Evolutionary conservation across 73 alveolate genomes (phyloP).

Genomic region (Breviolum minutum): DNA sequence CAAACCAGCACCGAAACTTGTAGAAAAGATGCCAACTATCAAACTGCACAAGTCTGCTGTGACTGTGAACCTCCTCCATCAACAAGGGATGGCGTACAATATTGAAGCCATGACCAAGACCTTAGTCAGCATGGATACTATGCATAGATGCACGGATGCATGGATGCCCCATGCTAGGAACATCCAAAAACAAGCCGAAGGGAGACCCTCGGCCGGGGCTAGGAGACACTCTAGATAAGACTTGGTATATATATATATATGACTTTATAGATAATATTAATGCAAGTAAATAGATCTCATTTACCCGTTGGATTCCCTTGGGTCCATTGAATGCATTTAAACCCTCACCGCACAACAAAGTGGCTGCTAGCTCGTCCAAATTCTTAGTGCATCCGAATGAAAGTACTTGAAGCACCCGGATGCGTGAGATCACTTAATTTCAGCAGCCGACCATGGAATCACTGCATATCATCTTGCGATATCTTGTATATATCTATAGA

Average conservation of each 20-base stretch:
- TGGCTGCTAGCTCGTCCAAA: no score
- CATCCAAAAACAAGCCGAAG: neutral
- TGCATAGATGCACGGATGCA: neutral
- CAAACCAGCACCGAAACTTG: neutral
- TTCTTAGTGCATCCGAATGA: no score
- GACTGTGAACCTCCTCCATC: constrained; percentile 48
- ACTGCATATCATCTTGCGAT: neutral
- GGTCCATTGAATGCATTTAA: neutral
- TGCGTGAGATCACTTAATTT: no score
- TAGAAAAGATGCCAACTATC: neutral
- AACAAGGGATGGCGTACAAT: constrained; percentile 66
- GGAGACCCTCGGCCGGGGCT: neutral
- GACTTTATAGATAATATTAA: no score
- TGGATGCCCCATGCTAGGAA: neutral
- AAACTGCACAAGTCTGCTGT: neutral
- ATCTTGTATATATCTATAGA: no score
- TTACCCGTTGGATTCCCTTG: no score
- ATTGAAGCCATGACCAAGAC: constrained; percentile 69
- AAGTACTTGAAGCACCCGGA: no score
- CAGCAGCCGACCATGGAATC: no score
- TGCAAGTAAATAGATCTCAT: no score
- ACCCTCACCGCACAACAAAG: neutral
- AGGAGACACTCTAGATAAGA: no score
- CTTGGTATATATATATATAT: no score
- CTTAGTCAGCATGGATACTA: neutral